phyloP scores from a whole-genome alignment of 352 stramenopile species.

The Phytopythium oedochilum region DNA sequence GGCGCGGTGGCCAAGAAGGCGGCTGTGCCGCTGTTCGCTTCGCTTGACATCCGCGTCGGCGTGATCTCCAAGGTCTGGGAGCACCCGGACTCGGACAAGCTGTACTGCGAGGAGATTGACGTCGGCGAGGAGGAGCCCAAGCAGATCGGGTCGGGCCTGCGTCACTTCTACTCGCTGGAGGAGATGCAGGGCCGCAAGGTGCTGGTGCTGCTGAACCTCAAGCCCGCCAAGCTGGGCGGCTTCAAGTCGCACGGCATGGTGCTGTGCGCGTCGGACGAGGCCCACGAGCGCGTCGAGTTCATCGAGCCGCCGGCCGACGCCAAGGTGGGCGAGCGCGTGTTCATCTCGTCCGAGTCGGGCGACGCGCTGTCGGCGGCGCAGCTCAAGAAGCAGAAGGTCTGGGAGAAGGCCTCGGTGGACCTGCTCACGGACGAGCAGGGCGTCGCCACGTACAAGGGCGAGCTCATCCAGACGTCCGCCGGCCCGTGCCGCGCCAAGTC shows the following conservation, averaged over 20 bases:
- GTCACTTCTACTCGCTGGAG: constrained; percentile 93
- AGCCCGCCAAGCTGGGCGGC: constrained; percentile 94
- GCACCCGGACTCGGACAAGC: constrained; percentile 89
- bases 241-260: constrained; percentile 98
- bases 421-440: constrained; percentile 62
- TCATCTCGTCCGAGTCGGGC: constrained; percentile 64
- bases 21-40: constrained; percentile 60
- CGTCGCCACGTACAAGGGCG: constrained; percentile 79
- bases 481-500: constrained; percentile 57
- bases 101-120: constrained; percentile 99
- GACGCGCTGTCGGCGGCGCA: constrained; percentile 73
- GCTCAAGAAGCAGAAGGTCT: constrained; percentile 88
- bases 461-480: constrained; percentile 64
- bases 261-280: constrained; percentile 88
- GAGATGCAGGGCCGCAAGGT: constrained; percentile 95
- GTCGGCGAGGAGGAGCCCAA: constrained; percentile 92
- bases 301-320: constrained; percentile 91
- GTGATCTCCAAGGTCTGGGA: constrained; percentile 80
- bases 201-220: constrained; percentile 98
- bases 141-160: constrained; percentile 94
- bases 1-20: constrained; percentile 44
- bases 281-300: constrained; percentile 92
- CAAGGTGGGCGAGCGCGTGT: constrained; percentile 91
- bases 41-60: constrained; percentile 78
- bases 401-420: constrained; percentile 67